Evolutionary conservation across 441 rosid genomes (phyloP), one percentile per base, ranked within the genome.

Genomic region (Lagerstroemia fauriei): DNA sequence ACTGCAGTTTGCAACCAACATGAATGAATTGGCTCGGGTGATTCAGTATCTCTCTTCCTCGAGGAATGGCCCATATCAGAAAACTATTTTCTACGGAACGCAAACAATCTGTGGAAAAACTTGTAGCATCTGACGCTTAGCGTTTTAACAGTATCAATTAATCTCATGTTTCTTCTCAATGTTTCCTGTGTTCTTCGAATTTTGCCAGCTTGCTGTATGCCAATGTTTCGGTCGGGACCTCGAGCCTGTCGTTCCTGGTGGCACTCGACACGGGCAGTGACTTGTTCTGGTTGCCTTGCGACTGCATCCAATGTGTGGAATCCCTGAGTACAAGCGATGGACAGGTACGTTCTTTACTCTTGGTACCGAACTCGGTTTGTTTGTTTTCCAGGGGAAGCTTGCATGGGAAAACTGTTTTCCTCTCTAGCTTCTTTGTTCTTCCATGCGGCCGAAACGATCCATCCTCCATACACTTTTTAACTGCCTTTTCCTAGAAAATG

Each of bases 201-300:
- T 41, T 69, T 70, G 66, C 24, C 83, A 81, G 83, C 71, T 76
- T 82, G 76, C 57, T 44, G 68, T 76, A 76, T 38, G 84, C 80
- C 50, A 82, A 76, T 69, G 80, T 82, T 29, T 76, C 76, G 9
- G 80, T 82, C 31, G 84, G 80, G 80, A 82, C 84, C 17, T 80
- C 80, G 11, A 76, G 80, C 56, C 51, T 69, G 57, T 69, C 84
- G 56, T 82, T 63, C 76, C 57, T 81, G 75, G 84, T 81, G 84
- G 84, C 84, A 29, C 74, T 75, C 41, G 84, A 81, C 80, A 81
- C 84, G 0, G 84, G 80, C 31, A 75, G 80, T 9, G 84, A 81
- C 44, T 32, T 75, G 51, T 81, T 82, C 84, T 82, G 84, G 84
- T 71, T 82, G 53, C 84, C 84, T 7, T 82, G 84, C 73, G 70